Conservation (phyloP, 495 filamentous ascomycete genomes). For the Trichoderma orchidacearum region DNA sequence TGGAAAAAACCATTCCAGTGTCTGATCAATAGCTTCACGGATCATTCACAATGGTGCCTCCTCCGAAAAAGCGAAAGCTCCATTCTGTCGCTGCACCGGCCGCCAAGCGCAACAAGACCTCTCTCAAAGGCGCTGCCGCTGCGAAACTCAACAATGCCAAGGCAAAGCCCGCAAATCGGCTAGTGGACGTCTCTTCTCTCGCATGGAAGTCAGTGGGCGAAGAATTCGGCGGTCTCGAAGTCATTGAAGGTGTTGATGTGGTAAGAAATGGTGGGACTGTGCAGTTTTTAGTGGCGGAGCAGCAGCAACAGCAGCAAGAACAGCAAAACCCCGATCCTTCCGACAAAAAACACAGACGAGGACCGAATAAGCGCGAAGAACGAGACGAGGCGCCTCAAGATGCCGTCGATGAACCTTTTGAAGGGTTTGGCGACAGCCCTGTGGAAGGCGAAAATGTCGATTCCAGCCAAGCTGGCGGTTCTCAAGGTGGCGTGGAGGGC, state of each 20-base stretch:
- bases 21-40: background rate
- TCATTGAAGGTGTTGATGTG: conserved; percentile 81
- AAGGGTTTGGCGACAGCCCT: conserved; percentile 36
- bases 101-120: background rate
- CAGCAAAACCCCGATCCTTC: conserved; percentile 5
- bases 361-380: conserved; percentile 6
- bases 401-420: conserved; percentile 30
- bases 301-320: background rate
- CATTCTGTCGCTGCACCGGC: conserved; percentile 10
- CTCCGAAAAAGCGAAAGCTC: conserved; percentile 1
- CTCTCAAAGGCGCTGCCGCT: background rate
- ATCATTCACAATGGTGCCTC: background rate
- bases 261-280: conserved; percentile 41
- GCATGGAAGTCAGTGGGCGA: conserved; percentile 76
- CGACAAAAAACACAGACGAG: conserved; percentile 8
- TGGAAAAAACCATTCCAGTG: background rate
- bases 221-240: conserved; percentile 87
- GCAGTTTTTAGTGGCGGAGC: conserved; percentile 29
- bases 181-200: conserved; percentile 47
- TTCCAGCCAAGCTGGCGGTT: conserved; percentile 2
- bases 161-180: conserved; percentile 14
- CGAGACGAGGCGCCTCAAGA: conserved; percentile 2
- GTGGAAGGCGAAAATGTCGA: conserved; percentile 7
- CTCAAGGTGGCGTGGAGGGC: conserved; percentile 1
- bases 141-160: background rate